phyloP scores from a whole-genome alignment of 176 grass and related monocot species.

The Phoenix dactylifera region DNA sequence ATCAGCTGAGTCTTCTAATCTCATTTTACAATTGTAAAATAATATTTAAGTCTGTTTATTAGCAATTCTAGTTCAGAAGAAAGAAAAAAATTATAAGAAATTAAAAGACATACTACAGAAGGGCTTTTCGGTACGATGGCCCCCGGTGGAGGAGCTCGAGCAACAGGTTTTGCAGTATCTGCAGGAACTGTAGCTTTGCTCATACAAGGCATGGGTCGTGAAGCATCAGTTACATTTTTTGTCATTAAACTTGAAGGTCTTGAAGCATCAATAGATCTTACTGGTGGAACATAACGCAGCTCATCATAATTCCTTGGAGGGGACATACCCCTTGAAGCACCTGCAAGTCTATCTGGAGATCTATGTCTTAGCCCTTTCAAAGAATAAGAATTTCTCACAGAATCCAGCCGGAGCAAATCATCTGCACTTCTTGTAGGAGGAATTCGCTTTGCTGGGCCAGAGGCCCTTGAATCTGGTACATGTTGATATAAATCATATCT shows the following conservation, averaged over 20 bases:
- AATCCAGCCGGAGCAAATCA: conserved; percentile 33
- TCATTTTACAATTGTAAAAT: not conserved
- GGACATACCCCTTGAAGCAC: conserved; percentile 32
- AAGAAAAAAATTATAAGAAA: not conserved
- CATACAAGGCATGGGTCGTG: conserved; percentile 32
- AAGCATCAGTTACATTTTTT: conserved; percentile 34
- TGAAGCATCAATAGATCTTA: conserved; percentile 26
- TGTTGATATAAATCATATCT: conserved; percentile 35
- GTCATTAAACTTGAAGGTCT: conserved; percentile 34
- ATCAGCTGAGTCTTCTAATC: not conserved
- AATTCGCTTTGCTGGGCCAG: conserved; percentile 28
- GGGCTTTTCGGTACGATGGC: conserved; percentile 4
- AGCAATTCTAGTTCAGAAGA: conserved; percentile 1
- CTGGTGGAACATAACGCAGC: conserved; percentile 11
- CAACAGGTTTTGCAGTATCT: conserved; percentile 27
- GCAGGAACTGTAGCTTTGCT: conserved; percentile 26
- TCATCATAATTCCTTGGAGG: conserved; percentile 42
- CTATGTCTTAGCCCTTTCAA: conserved; percentile 27
- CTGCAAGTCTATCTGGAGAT: conserved; percentile 36
- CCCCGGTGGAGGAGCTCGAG: conserved; percentile 22
- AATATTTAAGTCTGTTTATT: not conserved
- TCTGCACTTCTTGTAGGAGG: conserved; percentile 47
- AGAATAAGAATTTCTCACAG: conserved; percentile 38
- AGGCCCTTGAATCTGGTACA: conserved; percentile 29
- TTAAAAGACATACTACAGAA: conserved; percentile 28